These are phyloP conservation scores for Acidomyces sp. DNA, from an alignment of 495 filamentous ascomycete species.

Conservation along the genomic window DNA sequence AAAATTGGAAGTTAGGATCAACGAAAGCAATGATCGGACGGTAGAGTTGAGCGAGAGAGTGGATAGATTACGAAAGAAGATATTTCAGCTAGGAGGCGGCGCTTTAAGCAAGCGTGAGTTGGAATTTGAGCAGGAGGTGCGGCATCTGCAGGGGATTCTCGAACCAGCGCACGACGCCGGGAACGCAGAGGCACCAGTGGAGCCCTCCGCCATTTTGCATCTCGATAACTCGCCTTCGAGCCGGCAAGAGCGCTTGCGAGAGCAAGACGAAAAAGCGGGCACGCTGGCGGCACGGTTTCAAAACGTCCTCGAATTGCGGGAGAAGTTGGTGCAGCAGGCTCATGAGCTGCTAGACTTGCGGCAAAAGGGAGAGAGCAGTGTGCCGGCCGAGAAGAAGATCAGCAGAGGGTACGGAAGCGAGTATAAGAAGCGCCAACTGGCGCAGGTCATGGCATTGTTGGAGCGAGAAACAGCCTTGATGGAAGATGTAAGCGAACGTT, in stretches of 20 bases:
- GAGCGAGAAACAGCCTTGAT: constrained; percentile 23
- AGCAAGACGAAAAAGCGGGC: constrained; percentile 2
- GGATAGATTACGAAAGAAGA: constrained; percentile 49
- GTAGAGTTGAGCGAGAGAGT: constrained; percentile 46
- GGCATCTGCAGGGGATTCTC: constrained; percentile 29
- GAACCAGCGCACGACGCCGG: background rate
- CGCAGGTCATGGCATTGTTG: constrained; percentile 20
- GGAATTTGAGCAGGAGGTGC: constrained; percentile 24
- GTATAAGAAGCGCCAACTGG: constrained; percentile 22
- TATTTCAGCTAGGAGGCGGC: constrained; percentile 43
- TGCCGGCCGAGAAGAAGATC: constrained; percentile 1
- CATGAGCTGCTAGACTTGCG: constrained; percentile 7
- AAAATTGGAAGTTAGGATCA: constrained; percentile 46
- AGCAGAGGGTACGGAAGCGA: constrained; percentile 18
- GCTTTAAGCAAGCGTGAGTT: constrained; percentile 44
- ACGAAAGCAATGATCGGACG: constrained; percentile 45
- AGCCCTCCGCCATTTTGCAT: constrained; percentile 1
- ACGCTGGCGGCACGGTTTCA: constrained; percentile 20
- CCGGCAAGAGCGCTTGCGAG: background rate
- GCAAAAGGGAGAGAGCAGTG: background rate
- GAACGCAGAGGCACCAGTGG: constrained; percentile 1
- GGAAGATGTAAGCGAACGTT: constrained; percentile 18
- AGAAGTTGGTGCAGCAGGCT: constrained; percentile 17
- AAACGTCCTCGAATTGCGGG: constrained; percentile 17
- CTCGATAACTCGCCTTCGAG: constrained; percentile 6